Evolutionary conservation across 208 protist genomes (phyloP).

Genomic region (Trypanosoma lewisi): DNA sequence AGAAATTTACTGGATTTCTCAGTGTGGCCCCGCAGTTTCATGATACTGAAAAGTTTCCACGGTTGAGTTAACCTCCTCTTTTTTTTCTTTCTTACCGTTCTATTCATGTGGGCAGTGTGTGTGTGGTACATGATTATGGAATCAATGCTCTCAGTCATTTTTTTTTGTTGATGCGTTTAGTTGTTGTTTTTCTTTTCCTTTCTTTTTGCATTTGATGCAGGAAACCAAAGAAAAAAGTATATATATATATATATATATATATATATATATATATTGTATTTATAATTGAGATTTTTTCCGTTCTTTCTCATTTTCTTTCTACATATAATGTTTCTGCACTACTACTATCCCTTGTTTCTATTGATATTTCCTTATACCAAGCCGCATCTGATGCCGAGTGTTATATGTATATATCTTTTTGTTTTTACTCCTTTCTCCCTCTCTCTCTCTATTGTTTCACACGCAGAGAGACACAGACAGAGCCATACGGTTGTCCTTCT

Average conservation of each 20-base stretch:
- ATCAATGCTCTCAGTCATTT: not conserved
- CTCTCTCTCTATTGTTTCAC: not conserved
- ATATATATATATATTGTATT: not conserved
- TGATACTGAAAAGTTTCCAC: slow-evolving; percentile 73
- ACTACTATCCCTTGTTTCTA: too few species aligned
- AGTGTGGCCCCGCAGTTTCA: slow-evolving; percentile 53
- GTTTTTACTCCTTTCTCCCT: not conserved
- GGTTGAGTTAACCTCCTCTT: not conserved
- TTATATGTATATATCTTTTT: slow-evolving; percentile 5
- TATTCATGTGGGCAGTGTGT: too few species aligned
- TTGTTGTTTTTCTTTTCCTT: not conserved
- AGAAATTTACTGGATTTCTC: slow-evolving; percentile 66
- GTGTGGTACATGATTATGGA: too few species aligned
- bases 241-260: not conserved
- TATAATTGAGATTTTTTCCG: not conserved
- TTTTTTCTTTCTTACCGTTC: not conserved
- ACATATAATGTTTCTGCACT: not conserved
- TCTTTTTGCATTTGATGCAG: not conserved
- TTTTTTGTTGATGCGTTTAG: too few species aligned
- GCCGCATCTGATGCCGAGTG: too few species aligned
- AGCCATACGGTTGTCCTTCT: too few species aligned
- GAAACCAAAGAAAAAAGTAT: not conserved
- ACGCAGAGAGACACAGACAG: not conserved
- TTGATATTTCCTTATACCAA: too few species aligned
- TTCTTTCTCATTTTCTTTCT: not conserved